Base-by-base conservation (phyloP, 2,329 filamentous ascomycete genomes). In the Microdochium trichocladiopsis region DNA sequence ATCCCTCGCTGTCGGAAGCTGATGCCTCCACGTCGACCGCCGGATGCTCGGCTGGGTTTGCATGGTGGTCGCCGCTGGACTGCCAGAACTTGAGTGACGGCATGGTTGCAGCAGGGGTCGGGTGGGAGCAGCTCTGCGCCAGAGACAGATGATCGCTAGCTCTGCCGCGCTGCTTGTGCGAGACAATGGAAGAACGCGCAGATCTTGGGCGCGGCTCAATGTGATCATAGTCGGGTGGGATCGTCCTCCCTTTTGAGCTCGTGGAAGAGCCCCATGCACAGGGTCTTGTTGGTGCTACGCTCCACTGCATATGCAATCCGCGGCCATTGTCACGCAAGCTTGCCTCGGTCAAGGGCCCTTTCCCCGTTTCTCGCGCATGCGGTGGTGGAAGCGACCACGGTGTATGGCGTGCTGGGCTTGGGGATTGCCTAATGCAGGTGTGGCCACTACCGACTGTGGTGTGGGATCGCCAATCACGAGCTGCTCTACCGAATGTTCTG, bases 1-100 rank as follows among this genome's bases (percentile, higher is more conserved):
- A 61, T 12, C 61, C 22, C 14, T 63, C 60, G 48, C 56, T 56
- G 11, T 41, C 53, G 22, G 56, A 61, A 5, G 5, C 11, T 16
- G 12, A 16, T 5, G 41, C n/a, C 9, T 22, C 41, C 3, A 22
- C n/a, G 18, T 45, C 41, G 21, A 4, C 6, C 14, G 21, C 16
- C 6, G 16, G 6, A n/a, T 8, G 12, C 4, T 18, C n/a, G n/a
- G 41, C 22, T 8, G 41, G 6, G 4, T 16, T 2, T 12, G 41
- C 21, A 45, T 45, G 6, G 18, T 45, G 41, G 14, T 16, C 18
- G 16, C 14, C 12, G 41, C 18, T 18, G 41, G 41, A 45, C 41
- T 45, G 41, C 41, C 41, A 45, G 41, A 45, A 45, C 41, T 45
- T 45, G 41, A 45, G 18, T 16, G 41, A 45, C 21, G 41, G 41